Evolutionary conservation across 495 filamentous ascomycete genomes (phyloP).

Genomic region (Tuber indicum): DNA sequence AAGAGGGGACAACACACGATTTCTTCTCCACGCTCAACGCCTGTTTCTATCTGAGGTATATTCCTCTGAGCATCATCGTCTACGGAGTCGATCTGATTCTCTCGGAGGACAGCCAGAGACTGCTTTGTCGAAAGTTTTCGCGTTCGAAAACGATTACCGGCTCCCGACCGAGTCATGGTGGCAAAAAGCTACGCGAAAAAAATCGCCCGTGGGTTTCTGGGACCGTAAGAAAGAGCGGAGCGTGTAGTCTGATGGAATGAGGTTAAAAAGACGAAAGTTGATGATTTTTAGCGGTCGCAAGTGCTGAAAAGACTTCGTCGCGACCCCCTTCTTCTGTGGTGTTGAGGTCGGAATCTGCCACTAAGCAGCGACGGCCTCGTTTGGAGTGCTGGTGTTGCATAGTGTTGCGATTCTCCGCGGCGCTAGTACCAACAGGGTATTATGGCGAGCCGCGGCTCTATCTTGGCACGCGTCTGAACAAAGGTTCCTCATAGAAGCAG

Average conservation of each 20-base stretch:
- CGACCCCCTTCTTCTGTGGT: conserved; percentile 39
- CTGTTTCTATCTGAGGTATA: conserved; percentile 81
- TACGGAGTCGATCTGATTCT: conserved; percentile 75
- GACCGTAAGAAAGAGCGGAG: conserved; percentile 38
- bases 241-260: conserved; percentile 28
- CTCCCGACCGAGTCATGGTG: conserved; percentile 43
- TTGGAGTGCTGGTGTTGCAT: conserved; percentile 35
- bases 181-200: conserved; percentile 41
- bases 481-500: neutral
- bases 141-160: conserved; percentile 55
- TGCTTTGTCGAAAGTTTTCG: conserved; percentile 90
- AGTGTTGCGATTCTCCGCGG: conserved; percentile 18
- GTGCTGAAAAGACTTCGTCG: conserved; percentile 36
- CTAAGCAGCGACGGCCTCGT: conserved; percentile 37
- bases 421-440: conserved; percentile 19
- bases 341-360: conserved; percentile 40
- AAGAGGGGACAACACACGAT: conserved; percentile 63
- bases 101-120: conserved; percentile 73
- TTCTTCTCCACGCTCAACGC: conserved; percentile 94
- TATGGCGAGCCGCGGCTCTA: neutral
- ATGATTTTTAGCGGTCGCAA: conserved; percentile 41
- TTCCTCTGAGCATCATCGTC: conserved; percentile 62
- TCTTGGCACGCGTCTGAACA: conserved; percentile 18
- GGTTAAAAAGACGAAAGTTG: conserved; percentile 29
- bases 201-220: conserved; percentile 37